Percentiles rank a stretch among this genome's conserved stretches.
These are phyloP conservation scores for Candida anglica DNA, from an alignment of 805 yeast species.

Conservation along the genomic window DNA sequence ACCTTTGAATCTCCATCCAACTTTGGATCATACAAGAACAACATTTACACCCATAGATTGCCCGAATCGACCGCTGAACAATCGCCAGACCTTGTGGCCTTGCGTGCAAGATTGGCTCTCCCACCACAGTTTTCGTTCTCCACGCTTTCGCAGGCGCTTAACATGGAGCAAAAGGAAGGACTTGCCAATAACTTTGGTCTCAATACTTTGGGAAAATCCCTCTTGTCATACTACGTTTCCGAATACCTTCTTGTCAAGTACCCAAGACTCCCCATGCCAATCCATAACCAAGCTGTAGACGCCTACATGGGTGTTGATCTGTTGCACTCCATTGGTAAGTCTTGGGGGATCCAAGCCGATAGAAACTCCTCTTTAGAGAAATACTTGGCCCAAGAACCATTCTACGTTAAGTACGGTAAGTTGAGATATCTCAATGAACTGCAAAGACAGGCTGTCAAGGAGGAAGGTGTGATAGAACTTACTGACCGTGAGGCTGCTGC, in stretches of 20 bases:
- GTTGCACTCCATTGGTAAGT: conserved; percentile 60
- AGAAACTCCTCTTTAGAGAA: conserved; percentile 58
- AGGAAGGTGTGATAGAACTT: conserved; percentile 49
- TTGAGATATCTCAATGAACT: conserved; percentile 45
- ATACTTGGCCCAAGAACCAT: conserved; percentile 64
- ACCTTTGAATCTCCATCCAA: no score
- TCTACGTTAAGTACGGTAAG: conserved; percentile 65
- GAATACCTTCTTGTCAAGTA: conserved; percentile 71
- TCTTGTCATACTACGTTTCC: conserved; percentile 70
- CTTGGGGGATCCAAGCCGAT: conserved; percentile 91
- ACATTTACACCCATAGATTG: conserved; percentile 40
- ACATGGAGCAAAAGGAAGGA: conserved; percentile 46
- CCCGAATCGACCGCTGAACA: conserved; percentile 46
- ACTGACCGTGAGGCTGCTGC: conserved; percentile 19
- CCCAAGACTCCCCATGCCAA: conserved; percentile 85
- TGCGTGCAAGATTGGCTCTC: conserved; percentile 72
- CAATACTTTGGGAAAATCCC: conserved; percentile 74
- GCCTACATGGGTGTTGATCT: conserved; percentile 68
- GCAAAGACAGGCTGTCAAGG: conserved; percentile 25
- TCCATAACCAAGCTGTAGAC: conserved; percentile 71
- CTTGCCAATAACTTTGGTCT: conserved; percentile 74
- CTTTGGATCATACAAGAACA: conserved; percentile 38
- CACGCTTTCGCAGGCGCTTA: conserved; percentile 77
- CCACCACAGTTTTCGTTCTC: conserved; percentile 55
- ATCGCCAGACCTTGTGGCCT: conserved; percentile 71